Base-by-base conservation (phyloP, 495 filamentous ascomycete species). In the Trichoderma reesei region DNA sequence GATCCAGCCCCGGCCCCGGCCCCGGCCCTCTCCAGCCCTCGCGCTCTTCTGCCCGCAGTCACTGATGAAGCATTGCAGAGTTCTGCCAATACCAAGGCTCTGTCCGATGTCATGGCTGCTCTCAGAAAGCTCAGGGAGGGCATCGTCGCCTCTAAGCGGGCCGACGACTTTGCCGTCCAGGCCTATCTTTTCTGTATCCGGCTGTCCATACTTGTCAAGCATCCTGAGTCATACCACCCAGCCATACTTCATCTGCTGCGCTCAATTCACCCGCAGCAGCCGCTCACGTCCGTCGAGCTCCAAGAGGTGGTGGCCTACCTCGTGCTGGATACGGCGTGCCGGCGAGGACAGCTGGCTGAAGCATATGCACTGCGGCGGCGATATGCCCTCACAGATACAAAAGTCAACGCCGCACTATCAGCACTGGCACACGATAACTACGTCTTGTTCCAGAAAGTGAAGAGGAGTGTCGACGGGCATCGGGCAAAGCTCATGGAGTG, bases 81-180 rank as follows among this genome's bases (percentile, higher is more conserved):
- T n/a, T 62, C 62, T 39, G 67, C 63, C 56, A 72, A 67, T 41
- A 73, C 72, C 9, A 78, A 74, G 34, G 75, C 75, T n/a, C 70
- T 82, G 56, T 72, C 74, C 6, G 73, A 75, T 26, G 73, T 84
- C 44, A 71, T 88, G 63, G 81, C 85, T 66, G 89, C 92, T 41
- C 89, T 98, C 74, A 86, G 94, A 63, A 98, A 96, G 73, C 82
- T 98, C 44, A 86, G 94, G 51, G 94, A 98, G 78, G 91, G 85
- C 51, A 84, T 97, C 61, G 85, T 93, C 0, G 87, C 90, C 41
- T 85, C 86, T 20, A 77, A 81, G 41, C 87, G 90, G 37, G 70
- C 73, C 59, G 90, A 92, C 64, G 77, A 79, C 60, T 91, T 91
- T 72, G 83, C 87, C 16, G 79, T 85, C 41, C 85, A 87, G 63